Evolutionary conservation across 2,329 filamentous ascomycete genomes (phyloP), one percentile per base, ranked within the genome.

Genomic region (Pseudogymnoascus sp.): DNA sequence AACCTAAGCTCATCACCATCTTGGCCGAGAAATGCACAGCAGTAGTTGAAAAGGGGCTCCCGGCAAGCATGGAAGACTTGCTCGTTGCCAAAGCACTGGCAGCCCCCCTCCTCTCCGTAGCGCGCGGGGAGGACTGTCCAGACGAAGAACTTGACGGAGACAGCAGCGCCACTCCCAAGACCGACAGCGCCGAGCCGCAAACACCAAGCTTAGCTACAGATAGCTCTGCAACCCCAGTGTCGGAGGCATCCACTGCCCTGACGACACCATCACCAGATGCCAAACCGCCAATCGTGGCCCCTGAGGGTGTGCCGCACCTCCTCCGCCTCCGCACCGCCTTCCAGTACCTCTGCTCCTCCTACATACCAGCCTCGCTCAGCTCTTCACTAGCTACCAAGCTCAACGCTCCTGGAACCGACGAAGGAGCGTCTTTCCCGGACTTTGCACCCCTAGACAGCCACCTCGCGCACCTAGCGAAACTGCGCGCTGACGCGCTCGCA

Each of bases 21-120:
- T 71, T 97, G 0, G 66, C 93, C 6, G 71, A 75, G 17, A 97
- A 97, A 74, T 91, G 92, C 4, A 80, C 81, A 65, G 80, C 80
- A 4, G 88, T 96, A 81, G 80, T 81, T n/a, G 75, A 77, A 4
- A 78, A 76, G 0, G 85, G 86, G 0, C 77, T 97, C 9, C 92
- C 95, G 1, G 77, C 79, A 6, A 96, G 88, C 69, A 83, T 99
- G 81, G 93, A 97, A 72, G 89, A 95, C 56, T 88, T 85, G 44
- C 96, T 96, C 69, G 85, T 99, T 7, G 83, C 81, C 61, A 88
- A 88, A 70, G 83, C 83, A 1, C 79, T 99, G 4, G 89, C 95
- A 68, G 83, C 87, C 4, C 93, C 95, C 0, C 79, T 96, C 46
- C 78, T 90, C 68, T 84, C 84, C 33, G 80, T 92, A 42, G 87